These are phyloP conservation scores for Suillus spraguei DNA, from an alignment of 768 basidiomycete genomes.

Conservation along the genomic window DNA sequence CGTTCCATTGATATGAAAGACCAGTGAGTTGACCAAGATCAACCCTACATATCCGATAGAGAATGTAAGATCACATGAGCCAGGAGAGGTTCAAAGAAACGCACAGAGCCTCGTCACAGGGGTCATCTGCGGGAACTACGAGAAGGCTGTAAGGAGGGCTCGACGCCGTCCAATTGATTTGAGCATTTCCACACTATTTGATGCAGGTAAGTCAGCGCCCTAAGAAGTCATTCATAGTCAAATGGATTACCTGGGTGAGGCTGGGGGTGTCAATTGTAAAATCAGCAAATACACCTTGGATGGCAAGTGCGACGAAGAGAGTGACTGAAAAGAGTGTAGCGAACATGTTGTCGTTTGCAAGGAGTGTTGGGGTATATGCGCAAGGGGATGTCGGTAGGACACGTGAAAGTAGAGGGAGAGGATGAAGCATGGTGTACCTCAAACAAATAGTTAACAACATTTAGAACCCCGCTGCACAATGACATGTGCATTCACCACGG, in stretches of 20 bases:
- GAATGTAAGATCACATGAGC: conserved; percentile 7
- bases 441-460: neutral
- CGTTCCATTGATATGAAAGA: conserved; percentile 43
- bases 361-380: conserved; percentile 1
- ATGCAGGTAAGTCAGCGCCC: conserved; percentile 5
- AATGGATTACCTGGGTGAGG: conserved; percentile 50
- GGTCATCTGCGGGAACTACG: conserved; percentile 51
- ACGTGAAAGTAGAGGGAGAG: neutral
- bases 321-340: conserved; percentile 75
- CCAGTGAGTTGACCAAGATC: conserved; percentile 60
- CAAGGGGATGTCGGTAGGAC: neutral
- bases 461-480: neutral
- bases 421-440: neutral
- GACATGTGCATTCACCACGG: neutral
- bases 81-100: conserved; percentile 23
- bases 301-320: conserved; percentile 62
- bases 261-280: conserved; percentile 55
- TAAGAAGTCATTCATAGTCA: neutral
- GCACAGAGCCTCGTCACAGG: conserved; percentile 64
- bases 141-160: conserved; percentile 59
- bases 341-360: conserved; percentile 54
- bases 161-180: conserved; percentile 54
- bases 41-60: conserved; percentile 44
- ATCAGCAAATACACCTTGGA: conserved; percentile 53
- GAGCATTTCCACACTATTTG: conserved; percentile 52